Conservation (phyloP, 441 rosid genomes). For the Populus trichocarpa region DNA sequence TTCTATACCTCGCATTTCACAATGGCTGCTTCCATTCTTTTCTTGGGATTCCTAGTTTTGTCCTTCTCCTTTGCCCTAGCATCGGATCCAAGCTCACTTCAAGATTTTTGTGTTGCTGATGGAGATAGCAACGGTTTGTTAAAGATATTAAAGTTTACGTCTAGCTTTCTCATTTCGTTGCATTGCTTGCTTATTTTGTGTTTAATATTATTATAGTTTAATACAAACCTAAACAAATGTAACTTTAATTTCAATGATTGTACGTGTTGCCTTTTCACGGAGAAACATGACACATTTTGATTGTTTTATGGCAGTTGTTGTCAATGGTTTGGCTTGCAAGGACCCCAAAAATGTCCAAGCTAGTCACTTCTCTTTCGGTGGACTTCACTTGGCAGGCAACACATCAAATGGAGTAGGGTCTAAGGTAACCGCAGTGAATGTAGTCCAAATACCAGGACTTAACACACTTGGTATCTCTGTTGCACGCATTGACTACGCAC, state of each 20-base stretch:
- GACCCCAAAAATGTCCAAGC: conserved; percentile 23
- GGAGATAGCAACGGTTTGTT: neutral
- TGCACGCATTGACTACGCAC: conserved; percentile 28
- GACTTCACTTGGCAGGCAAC: conserved; percentile 19
- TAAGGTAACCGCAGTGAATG: conserved; percentile 16
- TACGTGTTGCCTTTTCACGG: neutral
- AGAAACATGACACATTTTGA: too few relatives aligned
- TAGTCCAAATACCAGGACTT: conserved; percentile 19
- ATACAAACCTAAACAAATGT: conserved; percentile 28
- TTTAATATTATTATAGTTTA: neutral
- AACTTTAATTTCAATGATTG: conserved; percentile 14
- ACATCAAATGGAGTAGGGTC: conserved; percentile 24
- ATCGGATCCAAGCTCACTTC: conserved; percentile 16
- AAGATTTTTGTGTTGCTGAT: conserved; percentile 32
- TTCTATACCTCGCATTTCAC: neutral
- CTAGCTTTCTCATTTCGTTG: too few relatives aligned
- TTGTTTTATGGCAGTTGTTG: conserved; percentile 13
- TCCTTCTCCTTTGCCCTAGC: neutral
- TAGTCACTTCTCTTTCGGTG: conserved; percentile 22
- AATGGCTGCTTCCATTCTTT: neutral
- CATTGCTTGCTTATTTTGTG: too few relatives aligned
- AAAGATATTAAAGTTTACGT: too few relatives aligned
- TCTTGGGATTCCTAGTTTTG: neutral
- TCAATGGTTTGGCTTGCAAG: conserved; percentile 26
- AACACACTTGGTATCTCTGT: conserved; percentile 35